phyloP scores from a whole-genome alignment of 306 rosid species.

The Corylus americana region DNA sequence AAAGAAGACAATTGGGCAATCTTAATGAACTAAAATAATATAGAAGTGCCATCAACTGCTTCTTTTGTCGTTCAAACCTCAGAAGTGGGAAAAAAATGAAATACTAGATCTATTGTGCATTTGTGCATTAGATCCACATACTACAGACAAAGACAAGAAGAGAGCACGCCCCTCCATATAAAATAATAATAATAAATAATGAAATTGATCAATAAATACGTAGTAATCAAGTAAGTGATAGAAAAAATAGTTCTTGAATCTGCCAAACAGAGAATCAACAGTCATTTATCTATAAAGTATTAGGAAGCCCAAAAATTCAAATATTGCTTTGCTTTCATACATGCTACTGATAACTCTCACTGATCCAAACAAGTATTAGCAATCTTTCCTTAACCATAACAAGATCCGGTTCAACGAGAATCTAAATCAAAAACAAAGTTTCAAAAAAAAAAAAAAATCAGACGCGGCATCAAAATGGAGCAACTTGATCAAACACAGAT shows the following conservation, averaged over 20 bases:
- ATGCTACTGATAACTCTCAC: not conserved
- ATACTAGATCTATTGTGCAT: not conserved
- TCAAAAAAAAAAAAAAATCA: conserved; percentile 2
- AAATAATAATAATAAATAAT: not conserved
- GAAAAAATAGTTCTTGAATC: not conserved
- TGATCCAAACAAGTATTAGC: not conserved
- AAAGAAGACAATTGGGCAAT: not conserved
- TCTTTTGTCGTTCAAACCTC: not conserved
- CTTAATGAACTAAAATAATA: not conserved
- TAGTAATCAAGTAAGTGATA: not conserved
- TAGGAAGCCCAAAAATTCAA: not conserved
- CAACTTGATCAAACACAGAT: conserved; percentile 34
- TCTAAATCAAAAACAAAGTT: conserved; percentile 9
- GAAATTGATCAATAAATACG: not conserved
- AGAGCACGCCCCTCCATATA: not conserved
- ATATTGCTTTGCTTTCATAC: not conserved
- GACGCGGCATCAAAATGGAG: conserved; percentile 12
- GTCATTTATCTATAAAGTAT: not conserved
- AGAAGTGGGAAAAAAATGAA: not conserved
- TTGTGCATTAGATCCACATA: not conserved
- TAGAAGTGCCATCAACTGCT: not conserved
- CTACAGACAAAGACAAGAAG: not conserved
- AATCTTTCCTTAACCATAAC: not conserved
- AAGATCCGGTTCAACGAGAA: conserved; percentile 31
- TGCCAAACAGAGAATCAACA: not conserved